A percentile compares a stretch with the other conserved stretches of the same genome.
Evolutionary conservation across 805 yeast genomes (phyloP).

Genomic region (Pichia manshurica): DNA sequence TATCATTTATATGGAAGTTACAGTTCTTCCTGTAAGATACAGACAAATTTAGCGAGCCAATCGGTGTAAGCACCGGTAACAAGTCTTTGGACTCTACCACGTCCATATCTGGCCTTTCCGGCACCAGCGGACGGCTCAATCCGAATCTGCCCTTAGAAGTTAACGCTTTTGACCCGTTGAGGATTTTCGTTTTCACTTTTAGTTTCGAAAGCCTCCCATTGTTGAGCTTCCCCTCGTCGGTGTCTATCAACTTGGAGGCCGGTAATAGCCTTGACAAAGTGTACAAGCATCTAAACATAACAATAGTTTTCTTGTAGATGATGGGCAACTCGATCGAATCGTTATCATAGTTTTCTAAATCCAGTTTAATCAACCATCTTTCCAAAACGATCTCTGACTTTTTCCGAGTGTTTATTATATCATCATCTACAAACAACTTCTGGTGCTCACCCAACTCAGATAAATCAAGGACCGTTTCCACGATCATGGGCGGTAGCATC

Average conservation of each 20-base stretch:
- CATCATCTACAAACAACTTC: slow-evolving; percentile 22
- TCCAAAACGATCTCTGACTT: slow-evolving; percentile 87
- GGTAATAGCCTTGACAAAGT: slow-evolving; percentile 68
- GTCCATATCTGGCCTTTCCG: slow-evolving; percentile 8
- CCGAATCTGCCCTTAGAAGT: slow-evolving; percentile 82
- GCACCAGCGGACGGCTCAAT: slow-evolving; percentile 57
- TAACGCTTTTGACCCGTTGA: slow-evolving; percentile 77
- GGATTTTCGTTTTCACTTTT: slow-evolving; percentile 50
- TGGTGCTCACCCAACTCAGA: slow-evolving; percentile 20
- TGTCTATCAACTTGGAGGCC: slow-evolving; percentile 47
- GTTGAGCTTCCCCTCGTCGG: not conserved
- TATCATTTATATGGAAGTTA: slow-evolving; percentile 60
- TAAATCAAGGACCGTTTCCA: slow-evolving; percentile 58
- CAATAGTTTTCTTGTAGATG: slow-evolving; percentile 67
- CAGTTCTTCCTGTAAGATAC: slow-evolving; percentile 75
- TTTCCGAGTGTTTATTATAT: slow-evolving; percentile 53
- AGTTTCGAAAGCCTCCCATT: not conserved
- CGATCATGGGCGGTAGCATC: slow-evolving; percentile 70
- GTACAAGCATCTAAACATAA: slow-evolving; percentile 68
- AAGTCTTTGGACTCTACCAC: slow-evolving; percentile 48
- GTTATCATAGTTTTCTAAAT: slow-evolving; percentile 37
- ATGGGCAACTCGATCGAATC: slow-evolving; percentile 52
- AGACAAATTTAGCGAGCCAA: slow-evolving; percentile 67
- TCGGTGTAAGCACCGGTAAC: slow-evolving; percentile 65
- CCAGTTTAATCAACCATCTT: slow-evolving; percentile 87